Percentiles rank a stretch among this genome's conserved stretches.
Conservation (phyloP, 202 grass and related monocot species). For the Schoenoplectus tabernaemontani region DNA sequence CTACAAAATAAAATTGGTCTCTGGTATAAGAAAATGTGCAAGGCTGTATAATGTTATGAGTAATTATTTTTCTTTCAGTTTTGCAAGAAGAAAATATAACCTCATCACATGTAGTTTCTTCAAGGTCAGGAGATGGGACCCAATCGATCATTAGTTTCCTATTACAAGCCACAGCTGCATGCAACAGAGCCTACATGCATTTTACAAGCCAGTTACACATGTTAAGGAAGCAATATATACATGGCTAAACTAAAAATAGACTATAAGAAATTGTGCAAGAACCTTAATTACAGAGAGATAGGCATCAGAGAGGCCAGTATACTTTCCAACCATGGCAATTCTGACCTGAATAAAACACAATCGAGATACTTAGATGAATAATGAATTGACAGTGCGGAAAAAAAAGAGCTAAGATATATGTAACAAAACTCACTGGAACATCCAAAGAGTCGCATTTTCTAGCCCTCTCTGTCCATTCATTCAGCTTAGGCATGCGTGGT, state of each 20-base stretch:
- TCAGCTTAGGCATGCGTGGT: conserved; percentile 39
- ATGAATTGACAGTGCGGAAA: neutral
- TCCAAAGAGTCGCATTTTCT: conserved; percentile 59
- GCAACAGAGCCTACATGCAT: conserved; percentile 74
- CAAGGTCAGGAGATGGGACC: conserved; percentile 85
- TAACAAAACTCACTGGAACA: conserved; percentile 28
- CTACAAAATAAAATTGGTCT: conserved; percentile 36
- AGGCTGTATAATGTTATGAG: conserved; percentile 21
- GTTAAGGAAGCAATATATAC: conserved; percentile 25
- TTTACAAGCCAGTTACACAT: neutral
- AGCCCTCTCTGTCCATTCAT: conserved; percentile 62
- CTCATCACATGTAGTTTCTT: conserved; percentile 64
- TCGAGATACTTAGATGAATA: neutral
- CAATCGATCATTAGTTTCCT: conserved; percentile 89
- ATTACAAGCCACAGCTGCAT: conserved; percentile 74
- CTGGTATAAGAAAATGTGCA: conserved; percentile 18
- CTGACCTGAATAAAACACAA: conserved; percentile 50
- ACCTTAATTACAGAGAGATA: conserved; percentile 89
- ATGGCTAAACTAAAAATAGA: neutral
- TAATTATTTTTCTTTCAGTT: neutral
- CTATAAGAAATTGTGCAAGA: neutral
- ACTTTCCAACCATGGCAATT: conserved; percentile 98
- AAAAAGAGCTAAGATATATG: neutral
- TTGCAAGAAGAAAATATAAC: conserved; percentile 34
- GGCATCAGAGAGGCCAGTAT: conserved; percentile 79